A percentile compares a stretch with the other conserved stretches of the same genome.
Evolutionary conservation across 2,329 filamentous ascomycete genomes (phyloP).

Genomic region (Cladorrhinum sp.): DNA sequence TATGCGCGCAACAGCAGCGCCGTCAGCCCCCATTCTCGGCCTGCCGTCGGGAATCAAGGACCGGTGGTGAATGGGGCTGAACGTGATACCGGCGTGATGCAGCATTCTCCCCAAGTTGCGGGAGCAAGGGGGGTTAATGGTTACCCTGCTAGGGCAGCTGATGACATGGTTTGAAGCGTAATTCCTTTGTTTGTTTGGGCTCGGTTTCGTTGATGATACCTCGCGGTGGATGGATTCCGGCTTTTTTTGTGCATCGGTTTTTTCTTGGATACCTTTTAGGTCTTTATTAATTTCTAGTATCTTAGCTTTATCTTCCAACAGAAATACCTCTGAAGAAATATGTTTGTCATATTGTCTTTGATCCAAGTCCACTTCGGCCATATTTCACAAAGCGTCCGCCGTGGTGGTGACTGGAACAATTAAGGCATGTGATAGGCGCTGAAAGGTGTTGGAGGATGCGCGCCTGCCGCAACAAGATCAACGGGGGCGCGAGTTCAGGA

Average conservation of each 20-base stretch:
- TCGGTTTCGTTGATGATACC: not conserved
- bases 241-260: not conserved
- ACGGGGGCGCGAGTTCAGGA: not conserved
- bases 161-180: constrained; percentile 17
- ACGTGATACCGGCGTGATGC: not conserved
- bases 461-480: no score
- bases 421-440: no score
- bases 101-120: constrained; percentile 3
- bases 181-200: not conserved
- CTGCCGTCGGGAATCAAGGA: not conserved
- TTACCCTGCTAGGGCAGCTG: constrained; percentile 10
- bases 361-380: no score
- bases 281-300: not conserved
- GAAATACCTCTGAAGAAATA: no score
- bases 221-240: not conserved
- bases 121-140: constrained; percentile 1
- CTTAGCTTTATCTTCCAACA: no score
- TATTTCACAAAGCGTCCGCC: no score
- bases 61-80: not conserved
- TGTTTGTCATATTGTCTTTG: no score
- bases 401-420: no score
- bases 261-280: no score
- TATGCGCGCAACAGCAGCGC: constrained; percentile 13
- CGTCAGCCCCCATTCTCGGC: constrained; percentile 4
- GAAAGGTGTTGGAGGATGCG: no score